These are phyloP conservation scores for Yarrowia osloensis DNA, from an alignment of 805 yeast genomes.

Conservation along the genomic window DNA sequence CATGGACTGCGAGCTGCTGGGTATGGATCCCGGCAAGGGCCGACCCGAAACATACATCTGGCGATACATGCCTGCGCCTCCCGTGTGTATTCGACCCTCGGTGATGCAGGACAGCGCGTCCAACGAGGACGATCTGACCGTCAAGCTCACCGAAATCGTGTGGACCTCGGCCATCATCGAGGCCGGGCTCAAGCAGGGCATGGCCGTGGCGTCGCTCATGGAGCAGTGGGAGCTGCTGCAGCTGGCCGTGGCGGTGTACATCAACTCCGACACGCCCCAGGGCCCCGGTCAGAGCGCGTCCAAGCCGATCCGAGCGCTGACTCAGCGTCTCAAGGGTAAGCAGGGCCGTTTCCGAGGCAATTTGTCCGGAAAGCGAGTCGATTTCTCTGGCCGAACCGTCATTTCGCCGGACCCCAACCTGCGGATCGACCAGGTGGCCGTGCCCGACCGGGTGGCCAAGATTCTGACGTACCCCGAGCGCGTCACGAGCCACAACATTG, in stretches of 20 bases:
- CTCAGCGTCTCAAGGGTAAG: constrained; percentile 96
- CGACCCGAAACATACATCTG: constrained; percentile 96
- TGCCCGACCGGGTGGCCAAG: constrained; percentile 95
- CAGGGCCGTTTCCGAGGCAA: constrained; percentile 99
- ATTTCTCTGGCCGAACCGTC: constrained; percentile 96
- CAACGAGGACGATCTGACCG: constrained; percentile 96
- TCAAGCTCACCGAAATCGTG: constrained; percentile 91
- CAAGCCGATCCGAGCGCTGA: constrained; percentile 88
- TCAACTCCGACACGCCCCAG: constrained; percentile 90
- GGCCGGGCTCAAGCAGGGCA: constrained; percentile 94
- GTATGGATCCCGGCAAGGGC: constrained; percentile 84
- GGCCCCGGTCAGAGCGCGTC: constrained; percentile 50
- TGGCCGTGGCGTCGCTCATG: constrained; percentile 89
- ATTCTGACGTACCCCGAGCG: constrained; percentile 94
- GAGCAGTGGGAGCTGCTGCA: constrained; percentile 99
- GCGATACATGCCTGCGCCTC: constrained; percentile 98
- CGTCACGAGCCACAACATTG: constrained; percentile 83
- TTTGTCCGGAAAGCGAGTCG: constrained; percentile 97
- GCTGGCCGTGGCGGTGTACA: constrained; percentile 93
- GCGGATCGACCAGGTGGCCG: constrained; percentile 95
- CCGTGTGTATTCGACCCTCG: constrained; percentile 97
- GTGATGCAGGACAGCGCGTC: constrained; percentile 92
- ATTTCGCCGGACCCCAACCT: constrained; percentile 98
- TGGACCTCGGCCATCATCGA: constrained; percentile 94
- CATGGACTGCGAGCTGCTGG: constrained; percentile 87